Evolutionary conservation across 2,329 filamentous ascomycete genomes (phyloP).

Genomic region (Reticulascus tulasneorum): DNA sequence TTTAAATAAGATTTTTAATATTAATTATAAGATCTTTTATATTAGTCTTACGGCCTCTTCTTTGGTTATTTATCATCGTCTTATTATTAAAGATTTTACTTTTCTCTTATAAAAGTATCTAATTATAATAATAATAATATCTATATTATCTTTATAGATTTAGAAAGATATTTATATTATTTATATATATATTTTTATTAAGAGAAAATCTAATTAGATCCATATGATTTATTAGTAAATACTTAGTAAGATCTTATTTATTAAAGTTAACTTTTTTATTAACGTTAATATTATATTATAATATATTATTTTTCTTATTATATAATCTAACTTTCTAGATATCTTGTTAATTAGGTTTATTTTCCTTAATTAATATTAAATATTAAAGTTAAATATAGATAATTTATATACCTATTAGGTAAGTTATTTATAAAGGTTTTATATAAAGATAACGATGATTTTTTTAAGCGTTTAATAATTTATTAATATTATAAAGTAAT

Average conservation of each 20-base stretch:
- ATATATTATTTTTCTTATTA: not conserved
- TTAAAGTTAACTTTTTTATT: not conserved
- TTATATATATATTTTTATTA: conserved; percentile 1
- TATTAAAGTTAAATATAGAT: not conserved
- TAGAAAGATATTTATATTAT: conserved; percentile 3
- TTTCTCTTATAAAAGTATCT: not conserved
- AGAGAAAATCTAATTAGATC: not conserved
- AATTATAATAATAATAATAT: not conserved
- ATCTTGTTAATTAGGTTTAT: not conserved
- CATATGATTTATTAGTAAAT: not conserved
- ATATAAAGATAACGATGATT: not conserved
- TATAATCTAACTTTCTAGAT: not conserved
- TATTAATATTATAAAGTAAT: not conserved
- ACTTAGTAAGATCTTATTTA: not conserved
- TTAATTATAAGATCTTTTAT: conserved; percentile 13
- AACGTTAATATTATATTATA: not conserved
- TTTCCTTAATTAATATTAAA: not conserved
- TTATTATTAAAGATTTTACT: conserved; percentile 18
- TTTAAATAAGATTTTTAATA: not conserved
- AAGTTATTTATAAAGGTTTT: conserved; percentile 21
- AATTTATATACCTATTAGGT: not conserved
- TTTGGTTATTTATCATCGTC: conserved; percentile 27
- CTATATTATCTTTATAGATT: not conserved
- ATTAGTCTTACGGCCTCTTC: conserved; percentile 8
- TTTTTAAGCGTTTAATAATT: not conserved